A percentile compares a stretch with the other conserved stretches of the same genome.
phyloP scores from a whole-genome alignment of 495 filamentous ascomycete species.

The Xylaria scruposa region DNA sequence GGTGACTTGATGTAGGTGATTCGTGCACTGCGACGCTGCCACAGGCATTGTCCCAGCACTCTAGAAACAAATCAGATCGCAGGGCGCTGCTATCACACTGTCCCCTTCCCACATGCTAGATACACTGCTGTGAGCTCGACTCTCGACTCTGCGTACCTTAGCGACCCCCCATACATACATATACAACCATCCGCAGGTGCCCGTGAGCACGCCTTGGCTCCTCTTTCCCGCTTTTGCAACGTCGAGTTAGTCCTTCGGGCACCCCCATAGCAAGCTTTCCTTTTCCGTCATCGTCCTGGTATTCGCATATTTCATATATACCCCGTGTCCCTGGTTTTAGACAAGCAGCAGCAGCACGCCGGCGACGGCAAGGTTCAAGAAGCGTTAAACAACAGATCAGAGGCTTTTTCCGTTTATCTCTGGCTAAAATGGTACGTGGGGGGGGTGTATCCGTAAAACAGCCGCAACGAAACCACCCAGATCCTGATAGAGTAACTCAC shows the following conservation, averaged over 20 bases:
- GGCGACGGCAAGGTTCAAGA: constrained; percentile 46
- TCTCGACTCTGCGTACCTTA: constrained; percentile 1
- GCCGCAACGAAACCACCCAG: neutral
- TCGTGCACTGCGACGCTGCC: constrained; percentile 29
- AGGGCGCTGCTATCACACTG: constrained; percentile 38
- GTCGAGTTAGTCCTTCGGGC: constrained; percentile 36
- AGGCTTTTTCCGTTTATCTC: constrained; percentile 5
- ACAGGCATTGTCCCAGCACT: constrained; percentile 31
- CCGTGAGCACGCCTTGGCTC: constrained; percentile 43
- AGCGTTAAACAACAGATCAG: constrained; percentile 30
- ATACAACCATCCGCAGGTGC: constrained; percentile 39
- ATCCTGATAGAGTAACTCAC: neutral
- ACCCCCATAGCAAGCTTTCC: constrained; percentile 36
- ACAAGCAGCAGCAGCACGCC: constrained; percentile 39
- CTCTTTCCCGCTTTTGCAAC: constrained; percentile 43
- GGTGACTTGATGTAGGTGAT: constrained; percentile 28
- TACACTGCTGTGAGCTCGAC: constrained; percentile 29
- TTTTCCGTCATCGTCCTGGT: constrained; percentile 33
- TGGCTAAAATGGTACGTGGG: constrained; percentile 37
- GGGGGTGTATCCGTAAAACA: neutral
- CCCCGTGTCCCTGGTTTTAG: constrained; percentile 34
- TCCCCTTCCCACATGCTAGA: constrained; percentile 28
- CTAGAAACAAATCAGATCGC: constrained; percentile 43
- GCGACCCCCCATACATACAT: neutral
- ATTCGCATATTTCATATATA: constrained; percentile 43